phyloP scores from a whole-genome alignment of 345 rosid genomes.

The Psidium guajava region DNA sequence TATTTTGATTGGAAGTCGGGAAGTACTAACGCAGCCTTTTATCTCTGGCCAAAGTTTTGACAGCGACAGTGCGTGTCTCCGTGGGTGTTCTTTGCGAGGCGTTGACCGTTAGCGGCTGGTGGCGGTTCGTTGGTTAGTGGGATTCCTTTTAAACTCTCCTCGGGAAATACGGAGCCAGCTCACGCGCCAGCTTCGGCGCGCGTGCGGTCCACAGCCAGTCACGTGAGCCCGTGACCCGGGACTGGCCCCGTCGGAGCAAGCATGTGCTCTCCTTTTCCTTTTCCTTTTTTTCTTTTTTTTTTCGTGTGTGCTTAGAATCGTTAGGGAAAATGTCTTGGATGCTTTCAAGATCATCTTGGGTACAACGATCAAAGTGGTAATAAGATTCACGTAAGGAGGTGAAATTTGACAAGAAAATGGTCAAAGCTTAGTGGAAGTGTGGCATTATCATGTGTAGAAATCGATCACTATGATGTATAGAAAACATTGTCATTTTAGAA shows the following conservation, averaged over 20 bases:
- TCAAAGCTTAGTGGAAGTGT: fast-evolving
- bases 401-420: not conserved
- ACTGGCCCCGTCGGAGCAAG: not conserved
- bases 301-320: not conserved
- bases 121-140: not conserved
- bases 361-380: not conserved
- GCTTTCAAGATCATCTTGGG: not conserved
- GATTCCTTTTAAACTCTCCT: not conserved
- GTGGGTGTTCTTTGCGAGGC: not conserved
- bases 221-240: not conserved
- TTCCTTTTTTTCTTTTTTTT: not conserved
- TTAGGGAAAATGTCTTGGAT: not conserved
- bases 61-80: not conserved
- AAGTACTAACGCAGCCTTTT: no score
- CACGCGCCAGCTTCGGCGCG: not conserved
- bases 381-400: not conserved
- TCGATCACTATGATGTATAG: not conserved
- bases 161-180: not conserved
- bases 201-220: not conserved
- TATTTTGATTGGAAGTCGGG: no score
- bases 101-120: not conserved
- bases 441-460: not conserved
- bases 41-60: not conserved
- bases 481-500: no score
- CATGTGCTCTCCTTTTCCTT: not conserved